Evolutionary conservation across 2,329 filamentous ascomycete species (phyloP), one percentile per base, ranked within the genome.

Genomic region (Blastomyces silverae): DNA sequence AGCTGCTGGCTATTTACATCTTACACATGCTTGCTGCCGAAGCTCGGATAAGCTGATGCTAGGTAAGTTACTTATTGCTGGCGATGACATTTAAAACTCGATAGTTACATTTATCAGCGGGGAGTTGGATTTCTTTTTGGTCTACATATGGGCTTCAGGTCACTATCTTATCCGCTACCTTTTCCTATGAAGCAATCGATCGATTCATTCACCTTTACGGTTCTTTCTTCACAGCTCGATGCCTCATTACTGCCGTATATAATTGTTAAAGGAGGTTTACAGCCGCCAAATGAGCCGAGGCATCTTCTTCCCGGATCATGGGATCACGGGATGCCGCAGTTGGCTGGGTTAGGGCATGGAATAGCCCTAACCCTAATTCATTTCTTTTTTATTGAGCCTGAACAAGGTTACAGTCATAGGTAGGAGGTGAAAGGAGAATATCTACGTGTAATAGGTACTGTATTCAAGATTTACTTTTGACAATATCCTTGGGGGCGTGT

Each of bases 351-450:
- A 52, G 48, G 48, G 48, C 48, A 11, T 28, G 2, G n/a, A 20
- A 17, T 52, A 52, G 25, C 48, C 48, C 48, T 52, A 52, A 28
- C 48, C 48, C 48, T 52, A 52, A 25, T 52, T 52, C n/a, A 11
- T 25, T 22, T 25, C 7, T 3, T 37, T 37, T 37, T 8, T 34
- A 34, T 34, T 34, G 31, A 34, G 6, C 28, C n/a, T n/a, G n/a
- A n/a, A n/a, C n/a, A n/a, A n/a, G n/a, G n/a, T n/a, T n/a, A n/a
- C n/a, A n/a, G n/a, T n/a, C n/a, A n/a, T n/a, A n/a, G n/a, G n/a
- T n/a, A n/a, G n/a, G n/a, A n/a, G 28, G 2, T 28, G 4, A 28
- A 37, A 2, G 34, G 2, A 7, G 8, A 10, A 37, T 37, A 10
- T 37, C 34, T 37, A 8, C 34, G 6, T 4, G 31, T 10, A 37